phyloP scores from a whole-genome alignment of 2,329 filamentous ascomycete species.

The Phialemonium atrogriseum region DNA sequence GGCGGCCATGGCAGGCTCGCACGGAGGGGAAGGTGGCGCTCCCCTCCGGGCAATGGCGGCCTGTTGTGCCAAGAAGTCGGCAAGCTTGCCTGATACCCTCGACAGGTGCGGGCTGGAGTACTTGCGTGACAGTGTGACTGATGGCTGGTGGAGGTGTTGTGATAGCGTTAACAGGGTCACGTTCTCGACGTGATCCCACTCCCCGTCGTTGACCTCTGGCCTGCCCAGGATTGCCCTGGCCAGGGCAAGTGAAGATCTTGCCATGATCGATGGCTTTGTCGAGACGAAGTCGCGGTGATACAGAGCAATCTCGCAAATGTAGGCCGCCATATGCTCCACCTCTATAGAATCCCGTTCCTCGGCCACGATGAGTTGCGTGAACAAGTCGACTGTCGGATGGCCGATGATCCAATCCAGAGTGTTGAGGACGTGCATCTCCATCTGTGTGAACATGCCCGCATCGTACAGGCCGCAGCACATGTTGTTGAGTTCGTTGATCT shows the following conservation, averaged over 20 bases:
- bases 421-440: constrained; percentile 99
- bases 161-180: constrained; percentile 53
- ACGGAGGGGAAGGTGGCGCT: constrained; percentile 51
- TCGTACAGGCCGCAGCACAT: constrained; percentile 99
- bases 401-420: constrained; percentile 95
- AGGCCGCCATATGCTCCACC: constrained; percentile 89
- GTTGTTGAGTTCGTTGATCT: constrained; percentile 92
- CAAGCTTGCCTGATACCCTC: constrained; percentile 44
- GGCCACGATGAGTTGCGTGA: constrained; percentile 77
- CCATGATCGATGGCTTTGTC: constrained; percentile 83
- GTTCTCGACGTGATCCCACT: constrained; percentile 69
- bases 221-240: constrained; percentile 79
- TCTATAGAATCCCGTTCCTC: constrained; percentile 74
- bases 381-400: constrained; percentile 91
- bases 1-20: constrained; percentile 37
- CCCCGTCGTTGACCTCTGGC: constrained; percentile 63
- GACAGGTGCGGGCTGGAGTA: constrained; percentile 47
- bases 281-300: constrained; percentile 98
- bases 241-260: constrained; percentile 76
- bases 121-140: constrained; percentile 49
- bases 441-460: constrained; percentile 99
- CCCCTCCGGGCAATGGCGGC: constrained; percentile 44
- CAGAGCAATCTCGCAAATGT: constrained; percentile 88
- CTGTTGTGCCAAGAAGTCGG: constrained; percentile 52
- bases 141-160: constrained; percentile 51